Evolutionary conservation across 768 basidiomycete genomes (phyloP).

Genomic region (Mycena vulgaris): DNA sequence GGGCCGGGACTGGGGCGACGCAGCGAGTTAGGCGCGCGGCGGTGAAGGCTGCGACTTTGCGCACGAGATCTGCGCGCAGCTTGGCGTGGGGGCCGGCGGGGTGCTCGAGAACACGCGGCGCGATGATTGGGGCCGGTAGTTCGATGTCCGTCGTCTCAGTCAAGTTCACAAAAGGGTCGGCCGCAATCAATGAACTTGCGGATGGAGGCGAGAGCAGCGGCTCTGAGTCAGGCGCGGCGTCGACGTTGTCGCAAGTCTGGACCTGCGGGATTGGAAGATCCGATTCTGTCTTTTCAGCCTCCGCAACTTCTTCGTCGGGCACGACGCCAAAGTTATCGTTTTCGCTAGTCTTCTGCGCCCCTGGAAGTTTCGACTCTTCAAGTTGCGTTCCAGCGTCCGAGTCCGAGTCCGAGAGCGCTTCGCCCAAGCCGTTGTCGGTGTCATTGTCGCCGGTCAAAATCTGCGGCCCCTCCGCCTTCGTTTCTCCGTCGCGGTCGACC

Average conservation of each 20-base stretch:
- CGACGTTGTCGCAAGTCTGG: no score
- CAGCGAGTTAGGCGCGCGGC: constrained; percentile 25
- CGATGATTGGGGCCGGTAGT: not conserved
- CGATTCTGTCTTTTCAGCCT: no score
- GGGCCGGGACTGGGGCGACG: not conserved
- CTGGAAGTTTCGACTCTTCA: no score
- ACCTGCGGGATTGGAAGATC: no score
- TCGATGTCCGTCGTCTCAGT: not conserved
- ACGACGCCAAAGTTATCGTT: no score
- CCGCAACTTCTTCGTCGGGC: no score
- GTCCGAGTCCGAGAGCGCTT: no score
- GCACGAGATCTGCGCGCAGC: constrained; percentile 31
- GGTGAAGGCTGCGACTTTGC: constrained; percentile 29
- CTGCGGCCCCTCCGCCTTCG: not conserved
- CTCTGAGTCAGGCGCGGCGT: not conserved
- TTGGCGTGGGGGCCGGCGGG: constrained; percentile 6
- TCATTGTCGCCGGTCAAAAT: not conserved
- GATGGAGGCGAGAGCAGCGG: not conserved
- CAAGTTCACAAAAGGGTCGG: no score
- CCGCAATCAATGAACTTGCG: no score
- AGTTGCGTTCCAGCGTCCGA: no score
- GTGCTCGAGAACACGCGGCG: not conserved
- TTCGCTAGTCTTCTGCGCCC: no score
- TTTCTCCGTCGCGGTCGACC: not conserved
- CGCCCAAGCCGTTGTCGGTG: no score